phyloP scores from a whole-genome alignment of 371 early-diverging fungal genomes.

The Dipsacomyces acuminosporus region DNA sequence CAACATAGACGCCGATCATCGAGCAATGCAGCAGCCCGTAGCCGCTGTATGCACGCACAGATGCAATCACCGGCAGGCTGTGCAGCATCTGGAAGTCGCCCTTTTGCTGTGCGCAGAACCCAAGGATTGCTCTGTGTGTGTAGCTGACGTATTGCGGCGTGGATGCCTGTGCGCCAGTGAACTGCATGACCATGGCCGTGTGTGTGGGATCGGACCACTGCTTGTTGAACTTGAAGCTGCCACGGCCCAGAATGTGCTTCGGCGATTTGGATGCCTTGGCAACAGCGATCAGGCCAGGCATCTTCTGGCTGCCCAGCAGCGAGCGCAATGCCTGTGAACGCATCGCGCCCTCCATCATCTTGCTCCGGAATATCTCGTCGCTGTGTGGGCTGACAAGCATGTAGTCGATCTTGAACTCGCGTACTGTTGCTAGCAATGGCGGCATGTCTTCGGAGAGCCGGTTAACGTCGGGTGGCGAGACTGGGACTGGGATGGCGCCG shows the following conservation, averaged over 20 bases:
- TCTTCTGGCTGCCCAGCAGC: constrained; percentile 24
- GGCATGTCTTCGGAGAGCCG: constrained; percentile 67
- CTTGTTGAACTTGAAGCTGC: constrained; percentile 25
- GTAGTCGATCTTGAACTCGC: constrained; percentile 54
- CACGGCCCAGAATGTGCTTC: constrained; percentile 20
- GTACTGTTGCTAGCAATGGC: constrained; percentile 54
- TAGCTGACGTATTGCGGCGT: constrained; percentile 55
- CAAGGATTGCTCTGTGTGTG: constrained; percentile 62
- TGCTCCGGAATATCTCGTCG: constrained; percentile 62
- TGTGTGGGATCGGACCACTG: constrained; percentile 34
- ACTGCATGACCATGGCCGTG: constrained; percentile 43
- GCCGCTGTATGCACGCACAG: constrained; percentile 63
- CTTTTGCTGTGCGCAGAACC: constrained; percentile 74
- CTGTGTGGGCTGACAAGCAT: constrained; percentile 61
- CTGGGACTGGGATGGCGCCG: constrained; percentile 70
- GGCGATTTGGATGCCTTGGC: constrained; percentile 28
- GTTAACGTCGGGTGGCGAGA: constrained; percentile 60
- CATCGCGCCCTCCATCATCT: constrained; percentile 47
- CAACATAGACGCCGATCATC: constrained; percentile 67
- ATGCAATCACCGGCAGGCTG: constrained; percentile 61
- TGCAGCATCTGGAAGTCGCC: constrained; percentile 69
- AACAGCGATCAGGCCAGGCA: constrained; percentile 19
- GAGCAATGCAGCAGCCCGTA: constrained; percentile 69
- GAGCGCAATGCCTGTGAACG: constrained; percentile 30
- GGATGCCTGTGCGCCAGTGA: constrained; percentile 29